Base-by-base conservation (phyloP, 805 yeast genomes). In the Cyberlindnera nakhonratchasimensis region DNA sequence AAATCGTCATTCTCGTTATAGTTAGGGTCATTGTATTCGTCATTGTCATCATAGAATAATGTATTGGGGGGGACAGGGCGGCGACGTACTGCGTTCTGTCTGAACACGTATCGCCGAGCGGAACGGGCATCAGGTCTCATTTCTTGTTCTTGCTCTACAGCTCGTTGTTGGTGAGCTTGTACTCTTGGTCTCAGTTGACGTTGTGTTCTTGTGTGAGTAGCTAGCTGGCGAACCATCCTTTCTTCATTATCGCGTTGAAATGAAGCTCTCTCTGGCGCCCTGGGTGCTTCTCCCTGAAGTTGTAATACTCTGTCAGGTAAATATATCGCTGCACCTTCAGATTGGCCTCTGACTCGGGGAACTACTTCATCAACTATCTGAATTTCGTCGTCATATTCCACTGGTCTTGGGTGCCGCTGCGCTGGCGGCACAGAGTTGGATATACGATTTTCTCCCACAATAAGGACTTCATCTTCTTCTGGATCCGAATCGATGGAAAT, bases 11-110 rank as follows among this genome's bases (percentile, higher is more conserved):
- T 13, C 3, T 32, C 35, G 10, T 19, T 24, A 13, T 48, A 46
- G 10, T 40, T 43, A 19, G n/a, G 12, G 19, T 16, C 36, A 16
- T 33, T 19, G 16, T 21, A 11, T 3, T 32, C 35, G 10, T 19
- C 34, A 13, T 48, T 46, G 10, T 40, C 45, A 19, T 40, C 29
- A 11, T 38, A 30, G 13, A 25, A 34, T 5, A n/a, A n/a, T n/a
- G n/a, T n/a, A n/a, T n/a, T n/a, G n/a, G n/a, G n/a, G n/a, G n/a
- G n/a, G n/a, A n/a, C n/a, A n/a, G n/a, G n/a, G 8, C 25, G 10
- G 10, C 11, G 25, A 11, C 8, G 25, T 23, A 8, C 25, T 23
- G 25, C 25, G 10, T 8, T 23, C 25, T 23, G 10, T 8, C 25
- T 8, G 11, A 23, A 8, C 25, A 11, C 25, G 11, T 23, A 8